These are phyloP conservation scores for Phenoliferia sp. DNA, from an alignment of 1,284 basidiomycete genomes.

Conservation along the genomic window DNA sequence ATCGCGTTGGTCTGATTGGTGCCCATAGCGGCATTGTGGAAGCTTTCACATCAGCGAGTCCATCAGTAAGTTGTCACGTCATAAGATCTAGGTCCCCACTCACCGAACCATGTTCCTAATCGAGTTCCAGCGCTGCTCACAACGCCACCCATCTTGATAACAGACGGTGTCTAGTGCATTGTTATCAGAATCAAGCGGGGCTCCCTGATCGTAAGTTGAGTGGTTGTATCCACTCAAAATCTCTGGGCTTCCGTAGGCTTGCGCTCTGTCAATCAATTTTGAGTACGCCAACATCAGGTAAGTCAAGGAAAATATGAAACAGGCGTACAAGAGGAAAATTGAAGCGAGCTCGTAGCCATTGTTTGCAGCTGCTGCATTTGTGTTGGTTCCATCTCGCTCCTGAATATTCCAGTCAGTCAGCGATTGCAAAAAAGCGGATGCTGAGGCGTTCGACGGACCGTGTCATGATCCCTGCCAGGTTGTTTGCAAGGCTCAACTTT, in stretches of 20 bases:
- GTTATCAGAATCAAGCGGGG: constrained; percentile 47
- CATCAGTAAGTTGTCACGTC: too few species aligned
- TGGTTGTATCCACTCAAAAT: constrained; percentile 59
- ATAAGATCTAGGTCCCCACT: background rate
- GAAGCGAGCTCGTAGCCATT: constrained; percentile 11
- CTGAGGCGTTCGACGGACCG: constrained; percentile 3
- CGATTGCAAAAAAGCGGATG: background rate
- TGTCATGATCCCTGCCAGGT: constrained; percentile 12
- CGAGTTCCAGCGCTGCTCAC: constrained; percentile 16
- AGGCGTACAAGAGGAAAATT: constrained; percentile 8
- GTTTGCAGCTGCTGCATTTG: constrained; percentile 3
- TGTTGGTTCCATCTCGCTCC: background rate
- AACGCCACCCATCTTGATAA: constrained; percentile 11
- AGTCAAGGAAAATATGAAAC: too few species aligned
- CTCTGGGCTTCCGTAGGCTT: constrained; percentile 59
- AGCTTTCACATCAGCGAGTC: background rate
- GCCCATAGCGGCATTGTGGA: background rate
- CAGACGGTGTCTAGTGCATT: background rate
- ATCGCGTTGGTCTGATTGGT: background rate
- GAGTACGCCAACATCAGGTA: too few species aligned
- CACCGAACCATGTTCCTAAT: constrained; percentile 10
- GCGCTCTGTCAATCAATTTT: background rate
- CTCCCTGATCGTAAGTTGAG: constrained; percentile 52
- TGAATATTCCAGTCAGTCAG: background rate
- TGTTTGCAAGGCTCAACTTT: too few species aligned